Evolutionary conservation across 495 filamentous ascomycete genomes (phyloP).

Genomic region (Pyrenopolyporus hunteri): DNA sequence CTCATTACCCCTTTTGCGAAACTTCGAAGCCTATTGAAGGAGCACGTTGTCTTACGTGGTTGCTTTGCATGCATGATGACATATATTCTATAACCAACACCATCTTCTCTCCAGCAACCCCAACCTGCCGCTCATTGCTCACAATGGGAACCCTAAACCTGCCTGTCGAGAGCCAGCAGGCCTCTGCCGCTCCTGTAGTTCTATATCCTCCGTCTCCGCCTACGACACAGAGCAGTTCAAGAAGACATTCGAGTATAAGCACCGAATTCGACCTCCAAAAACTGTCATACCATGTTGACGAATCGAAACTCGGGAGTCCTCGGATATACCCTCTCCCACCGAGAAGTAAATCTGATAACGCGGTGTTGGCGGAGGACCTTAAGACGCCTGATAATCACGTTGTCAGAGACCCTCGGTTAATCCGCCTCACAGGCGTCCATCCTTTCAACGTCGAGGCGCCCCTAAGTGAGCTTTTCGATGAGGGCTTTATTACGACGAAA

Average conservation of each 20-base stretch:
- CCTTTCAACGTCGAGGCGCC: conserved; percentile 96
- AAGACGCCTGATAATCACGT: conserved; percentile 88
- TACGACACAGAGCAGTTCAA: conserved; percentile 31
- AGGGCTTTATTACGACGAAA: conserved; percentile 89
- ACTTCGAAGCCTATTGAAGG: neutral
- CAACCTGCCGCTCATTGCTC: neutral
- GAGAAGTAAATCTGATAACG: conserved; percentile 62
- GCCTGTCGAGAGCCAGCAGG: conserved; percentile 7
- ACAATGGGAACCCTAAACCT: conserved; percentile 28
- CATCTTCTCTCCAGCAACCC: neutral
- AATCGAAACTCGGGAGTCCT: neutral
- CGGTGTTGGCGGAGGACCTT: conserved; percentile 74
- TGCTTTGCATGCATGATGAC: conserved; percentile 21
- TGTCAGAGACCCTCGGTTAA: conserved; percentile 83
- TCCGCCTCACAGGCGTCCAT: conserved; percentile 88
- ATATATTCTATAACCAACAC: conserved; percentile 13
- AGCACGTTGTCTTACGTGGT: conserved; percentile 17
- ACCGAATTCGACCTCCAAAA: conserved; percentile 14
- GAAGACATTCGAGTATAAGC: conserved; percentile 25
- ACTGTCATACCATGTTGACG: conserved; percentile 18
- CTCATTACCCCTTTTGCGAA: conserved; percentile 5
- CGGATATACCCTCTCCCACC: conserved; percentile 70
- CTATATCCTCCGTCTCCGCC: conserved; percentile 37
- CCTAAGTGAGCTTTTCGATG: conserved; percentile 77
- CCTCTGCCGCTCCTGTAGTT: neutral